These are phyloP conservation scores for Phylloporus arenicola DNA, from an alignment of 768 basidiomycete species.

Conservation along the genomic window DNA sequence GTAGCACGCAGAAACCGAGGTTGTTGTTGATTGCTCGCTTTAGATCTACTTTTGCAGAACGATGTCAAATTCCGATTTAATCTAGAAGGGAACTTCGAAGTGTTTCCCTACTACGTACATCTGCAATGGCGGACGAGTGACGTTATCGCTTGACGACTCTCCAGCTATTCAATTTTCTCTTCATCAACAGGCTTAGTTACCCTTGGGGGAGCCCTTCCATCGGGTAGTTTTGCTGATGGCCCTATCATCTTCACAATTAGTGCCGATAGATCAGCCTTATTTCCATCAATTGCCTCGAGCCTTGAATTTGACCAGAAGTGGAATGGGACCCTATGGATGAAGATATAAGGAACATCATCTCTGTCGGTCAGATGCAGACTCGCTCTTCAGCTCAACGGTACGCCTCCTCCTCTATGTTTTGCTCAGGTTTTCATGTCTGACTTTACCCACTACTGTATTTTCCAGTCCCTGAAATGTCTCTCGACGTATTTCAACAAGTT, in stretches of 20 bases:
- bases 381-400: neutral
- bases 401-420: neutral
- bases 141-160: no score
- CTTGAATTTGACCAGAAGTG: neutral
- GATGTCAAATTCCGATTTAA: neutral
- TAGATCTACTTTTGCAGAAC: neutral
- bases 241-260: neutral
- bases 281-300: neutral
- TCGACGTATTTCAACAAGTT: conserved; percentile 7
- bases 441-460: neutral
- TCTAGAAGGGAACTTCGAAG: neutral
- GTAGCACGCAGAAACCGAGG: neutral
- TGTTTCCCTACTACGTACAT: neutral
- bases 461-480: neutral
- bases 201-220: no score
- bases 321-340: neutral
- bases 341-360: neutral
- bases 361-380: neutral
- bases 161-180: no score
- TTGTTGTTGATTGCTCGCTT: neutral
- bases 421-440: neutral
- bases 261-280: neutral
- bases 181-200: no score
- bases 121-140: no score
- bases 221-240: no score